phyloP scores from a whole-genome alignment of 2,329 filamentous ascomycete genomes.

The Penicillium griseofulvum region DNA sequence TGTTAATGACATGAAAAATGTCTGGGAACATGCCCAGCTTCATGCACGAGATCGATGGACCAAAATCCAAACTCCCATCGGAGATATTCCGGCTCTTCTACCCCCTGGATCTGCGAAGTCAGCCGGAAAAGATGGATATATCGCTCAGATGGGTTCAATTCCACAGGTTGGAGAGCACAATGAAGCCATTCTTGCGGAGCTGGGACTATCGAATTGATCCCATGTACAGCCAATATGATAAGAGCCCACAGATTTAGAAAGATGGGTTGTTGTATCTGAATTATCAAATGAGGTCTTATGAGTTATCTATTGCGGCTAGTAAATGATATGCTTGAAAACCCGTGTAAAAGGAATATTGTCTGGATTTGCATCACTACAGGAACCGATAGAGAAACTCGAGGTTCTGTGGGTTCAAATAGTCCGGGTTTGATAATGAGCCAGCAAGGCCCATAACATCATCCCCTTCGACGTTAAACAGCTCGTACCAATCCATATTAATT shows the following conservation, averaged over 20 bases:
- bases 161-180: constrained; percentile 54
- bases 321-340: not conserved
- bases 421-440: constrained; percentile 30
- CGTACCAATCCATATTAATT: constrained; percentile 30
- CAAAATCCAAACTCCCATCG: constrained; percentile 49
- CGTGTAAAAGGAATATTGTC: not conserved
- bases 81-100: constrained; percentile 49
- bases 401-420: constrained; percentile 31
- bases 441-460: constrained; percentile 31
- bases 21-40: constrained; percentile 57
- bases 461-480: constrained; percentile 29
- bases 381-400: constrained; percentile 35
- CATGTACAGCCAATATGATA: not conserved
- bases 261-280: not conserved
- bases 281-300: not conserved
- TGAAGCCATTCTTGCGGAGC: constrained; percentile 46
- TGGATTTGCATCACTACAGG: constrained; percentile 11
- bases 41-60: constrained; percentile 53
- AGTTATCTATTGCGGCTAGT: not conserved
- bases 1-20: constrained; percentile 54
- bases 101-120: constrained; percentile 47
- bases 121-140: constrained; percentile 20
- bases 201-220: constrained; percentile 29
- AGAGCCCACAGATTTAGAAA: not conserved
- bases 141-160: constrained; percentile 36